A percentile compares a stretch with the other conserved stretches of the same genome.
These are phyloP conservation scores for Lathyrus sativus DNA, from an alignment of 306 rosid genomes.

Conservation along the genomic window DNA sequence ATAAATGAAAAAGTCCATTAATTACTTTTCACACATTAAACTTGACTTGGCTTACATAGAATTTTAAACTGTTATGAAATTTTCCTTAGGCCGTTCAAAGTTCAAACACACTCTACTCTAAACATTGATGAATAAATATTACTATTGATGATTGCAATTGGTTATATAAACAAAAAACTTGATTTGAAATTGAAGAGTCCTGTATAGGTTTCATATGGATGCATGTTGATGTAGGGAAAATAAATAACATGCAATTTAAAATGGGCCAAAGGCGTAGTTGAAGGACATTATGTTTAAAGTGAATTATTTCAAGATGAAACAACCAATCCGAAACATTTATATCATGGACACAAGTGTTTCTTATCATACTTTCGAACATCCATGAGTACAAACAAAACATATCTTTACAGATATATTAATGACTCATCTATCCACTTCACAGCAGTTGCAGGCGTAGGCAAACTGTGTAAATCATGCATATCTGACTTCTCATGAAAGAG, in stretches of 20 bases:
- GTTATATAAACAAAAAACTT: background rate
- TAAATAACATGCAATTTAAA: conserved; percentile 19
- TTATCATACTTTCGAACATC: background rate
- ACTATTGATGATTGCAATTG: too few relatives aligned
- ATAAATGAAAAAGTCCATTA: too few relatives aligned
- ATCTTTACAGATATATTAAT: background rate
- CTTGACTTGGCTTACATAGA: too few relatives aligned
- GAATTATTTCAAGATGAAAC: conserved; percentile 4
- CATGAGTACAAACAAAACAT: background rate
- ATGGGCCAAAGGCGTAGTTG: background rate
- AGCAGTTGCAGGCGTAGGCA: too few relatives aligned
- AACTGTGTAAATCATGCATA: too few relatives aligned
- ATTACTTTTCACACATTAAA: too few relatives aligned
- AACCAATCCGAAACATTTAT: conserved; percentile 27
- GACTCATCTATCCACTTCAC: background rate
- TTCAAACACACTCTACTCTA: too few relatives aligned
- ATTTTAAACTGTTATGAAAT: too few relatives aligned
- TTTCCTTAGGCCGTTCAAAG: too few relatives aligned
- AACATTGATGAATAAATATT: too few relatives aligned
- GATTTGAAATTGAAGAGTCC: background rate
- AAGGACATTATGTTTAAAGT: background rate
- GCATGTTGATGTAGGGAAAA: background rate
- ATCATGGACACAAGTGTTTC: conserved; percentile 7
- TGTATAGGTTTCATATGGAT: conserved; percentile 1
- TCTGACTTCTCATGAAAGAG: too few relatives aligned